A percentile compares a stretch with the other conserved stretches of the same genome.
Conservation (phyloP, 78 protist genomes). For the Dictyostelium firmibasis region DNA sequence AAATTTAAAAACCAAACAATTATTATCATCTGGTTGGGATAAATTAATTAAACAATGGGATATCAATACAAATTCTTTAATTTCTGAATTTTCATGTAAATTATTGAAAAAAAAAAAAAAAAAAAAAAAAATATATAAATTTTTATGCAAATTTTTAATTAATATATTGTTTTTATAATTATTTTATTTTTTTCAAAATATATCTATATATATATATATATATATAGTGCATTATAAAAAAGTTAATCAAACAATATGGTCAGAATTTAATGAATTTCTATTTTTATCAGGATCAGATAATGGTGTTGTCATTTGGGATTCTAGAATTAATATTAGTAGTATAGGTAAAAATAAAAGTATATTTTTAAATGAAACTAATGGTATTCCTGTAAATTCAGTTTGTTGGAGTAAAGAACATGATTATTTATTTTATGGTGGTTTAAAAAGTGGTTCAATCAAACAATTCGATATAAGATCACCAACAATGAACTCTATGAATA, state of each 20-base stretch:
- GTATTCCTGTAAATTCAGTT: neutral
- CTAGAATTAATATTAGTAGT: neutral
- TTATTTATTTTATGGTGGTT: neutral
- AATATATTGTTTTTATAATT: neutral
- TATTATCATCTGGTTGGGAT: conserved; percentile 1
- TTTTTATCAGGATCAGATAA: conserved; percentile 15
- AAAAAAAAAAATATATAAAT: too few relatives aligned
- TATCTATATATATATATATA: neutral
- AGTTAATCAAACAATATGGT: neutral
- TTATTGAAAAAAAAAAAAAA: neutral
- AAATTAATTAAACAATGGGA: neutral
- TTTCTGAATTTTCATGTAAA: neutral
- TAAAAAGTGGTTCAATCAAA: neutral
- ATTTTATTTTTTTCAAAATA: neutral
- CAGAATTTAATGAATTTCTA: neutral
- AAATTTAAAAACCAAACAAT: neutral
- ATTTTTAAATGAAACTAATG: neutral
- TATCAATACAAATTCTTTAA: neutral
- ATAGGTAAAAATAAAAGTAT: neutral
- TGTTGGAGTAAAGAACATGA: neutral
- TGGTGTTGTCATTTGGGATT: conserved; percentile 4
- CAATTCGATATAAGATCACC: neutral
- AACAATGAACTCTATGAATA: neutral
- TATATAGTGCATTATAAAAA: neutral
- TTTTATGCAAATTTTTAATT: neutral